Evolutionary conservation across 495 filamentous ascomycete species (phyloP).

Genomic region (Daldinia caldariorum): DNA sequence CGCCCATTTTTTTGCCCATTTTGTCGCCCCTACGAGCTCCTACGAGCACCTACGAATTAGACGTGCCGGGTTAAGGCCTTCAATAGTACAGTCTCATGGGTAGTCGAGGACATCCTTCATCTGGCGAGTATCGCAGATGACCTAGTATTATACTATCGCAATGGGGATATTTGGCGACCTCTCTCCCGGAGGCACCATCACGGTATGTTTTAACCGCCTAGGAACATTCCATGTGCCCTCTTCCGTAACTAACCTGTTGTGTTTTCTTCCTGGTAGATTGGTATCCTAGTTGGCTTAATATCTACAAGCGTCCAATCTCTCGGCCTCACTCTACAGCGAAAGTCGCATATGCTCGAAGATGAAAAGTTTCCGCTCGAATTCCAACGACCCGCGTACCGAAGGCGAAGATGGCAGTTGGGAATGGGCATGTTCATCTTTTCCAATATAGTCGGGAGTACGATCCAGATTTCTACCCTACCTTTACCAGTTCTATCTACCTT

Average conservation of each 20-base stretch:
- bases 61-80: constrained; percentile 12
- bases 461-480: constrained; percentile 96
- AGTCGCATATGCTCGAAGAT: constrained; percentile 97
- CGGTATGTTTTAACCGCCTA: constrained; percentile 64
- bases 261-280: constrained; percentile 66
- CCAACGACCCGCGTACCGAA: constrained; percentile 85
- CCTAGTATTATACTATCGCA: constrained; percentile 48
- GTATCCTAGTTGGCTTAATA: constrained; percentile 89
- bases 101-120: constrained; percentile 34
- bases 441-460: constrained; percentile 92
- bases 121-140: constrained; percentile 40
- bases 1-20: neutral
- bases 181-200: constrained; percentile 86
- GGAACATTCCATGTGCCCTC: neutral
- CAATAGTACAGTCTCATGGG: constrained; percentile 35
- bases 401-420: constrained; percentile 96
- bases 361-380: constrained; percentile 83
- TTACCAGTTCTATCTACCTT: constrained; percentile 94
- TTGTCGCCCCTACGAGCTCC: constrained; percentile 7
- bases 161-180: constrained; percentile 85
- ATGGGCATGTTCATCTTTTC: constrained; percentile 97
- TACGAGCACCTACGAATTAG: neutral
- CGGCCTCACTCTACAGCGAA: constrained; percentile 96
- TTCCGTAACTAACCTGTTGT: constrained; percentile 9
- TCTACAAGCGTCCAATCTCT: constrained; percentile 95